Evolutionary conservation across 352 stramenopile genomes (phyloP).

Genomic region (Pythium dissotocum): DNA sequence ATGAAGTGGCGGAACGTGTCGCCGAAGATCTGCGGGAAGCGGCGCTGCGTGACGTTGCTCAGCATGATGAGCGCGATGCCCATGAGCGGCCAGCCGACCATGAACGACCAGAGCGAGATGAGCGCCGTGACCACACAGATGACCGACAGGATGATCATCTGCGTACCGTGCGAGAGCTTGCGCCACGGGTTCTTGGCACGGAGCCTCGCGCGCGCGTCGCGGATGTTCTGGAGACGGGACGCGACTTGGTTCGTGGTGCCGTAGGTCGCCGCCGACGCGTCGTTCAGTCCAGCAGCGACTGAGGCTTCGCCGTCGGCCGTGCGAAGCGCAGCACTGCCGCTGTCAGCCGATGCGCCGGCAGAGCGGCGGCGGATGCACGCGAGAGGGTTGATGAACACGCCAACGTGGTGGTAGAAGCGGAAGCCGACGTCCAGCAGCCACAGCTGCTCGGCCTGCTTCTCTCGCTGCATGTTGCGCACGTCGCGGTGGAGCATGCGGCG

Average conservation of each 20-base stretch:
- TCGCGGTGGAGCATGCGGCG: slow-evolving; percentile 56
- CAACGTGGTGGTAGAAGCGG: slow-evolving; percentile 66
- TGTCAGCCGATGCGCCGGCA: not conserved
- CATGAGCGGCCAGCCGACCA: slow-evolving; percentile 79
- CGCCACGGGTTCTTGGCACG: slow-evolving; percentile 59
- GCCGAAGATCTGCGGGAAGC: slow-evolving; percentile 80
- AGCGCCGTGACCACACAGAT: slow-evolving; percentile 56
- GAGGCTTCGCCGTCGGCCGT: not conserved
- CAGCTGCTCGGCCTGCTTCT: slow-evolving; percentile 65
- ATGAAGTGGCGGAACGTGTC: slow-evolving; percentile 75
- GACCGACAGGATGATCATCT: slow-evolving; percentile 52
- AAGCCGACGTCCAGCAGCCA: slow-evolving; percentile 80
- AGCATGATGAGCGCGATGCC: slow-evolving; percentile 65
- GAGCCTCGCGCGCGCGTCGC: slow-evolving; percentile 35
- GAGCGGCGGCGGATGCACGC: slow-evolving; percentile 24
- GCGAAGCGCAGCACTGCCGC: not conserved
- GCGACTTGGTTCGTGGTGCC: slow-evolving; percentile 5
- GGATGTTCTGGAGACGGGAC: slow-evolving; percentile 34
- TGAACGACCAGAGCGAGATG: slow-evolving; percentile 58
- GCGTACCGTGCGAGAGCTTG: slow-evolving; percentile 41
- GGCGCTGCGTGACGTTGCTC: slow-evolving; percentile 61
- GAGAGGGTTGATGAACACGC: slow-evolving; percentile 45
- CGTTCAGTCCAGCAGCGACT: not conserved
- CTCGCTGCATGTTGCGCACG: slow-evolving; percentile 48
- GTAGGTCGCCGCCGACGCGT: not conserved